A percentile compares a stretch with the other conserved stretches of the same genome.
phyloP scores from a whole-genome alignment of 345 rosid genomes.

The Erysimum cheiranthoides region DNA sequence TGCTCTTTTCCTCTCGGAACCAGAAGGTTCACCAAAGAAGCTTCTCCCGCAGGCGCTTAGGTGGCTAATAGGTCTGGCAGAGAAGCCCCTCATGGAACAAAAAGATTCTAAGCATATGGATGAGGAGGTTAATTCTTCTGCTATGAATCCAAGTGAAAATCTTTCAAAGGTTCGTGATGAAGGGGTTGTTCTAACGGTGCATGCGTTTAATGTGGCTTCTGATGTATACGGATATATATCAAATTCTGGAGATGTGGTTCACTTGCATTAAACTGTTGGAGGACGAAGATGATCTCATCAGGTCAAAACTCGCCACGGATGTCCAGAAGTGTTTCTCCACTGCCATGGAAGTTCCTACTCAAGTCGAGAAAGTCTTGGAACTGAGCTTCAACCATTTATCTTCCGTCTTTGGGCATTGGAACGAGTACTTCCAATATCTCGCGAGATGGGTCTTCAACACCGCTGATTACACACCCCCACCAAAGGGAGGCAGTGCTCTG shows the following conservation, averaged over 20 bases:
- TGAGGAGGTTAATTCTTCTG: slow-evolving; percentile 45
- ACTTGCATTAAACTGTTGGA: slow-evolving; percentile 79
- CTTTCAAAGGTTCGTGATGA: slow-evolving; percentile 88
- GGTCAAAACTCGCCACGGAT: slow-evolving; percentile 66
- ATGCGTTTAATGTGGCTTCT: slow-evolving; percentile 78
- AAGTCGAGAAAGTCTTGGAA: slow-evolving; percentile 89
- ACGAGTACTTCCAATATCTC: slow-evolving; percentile 67
- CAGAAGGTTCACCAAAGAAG: slow-evolving; percentile 93
- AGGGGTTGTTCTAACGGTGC: slow-evolving; percentile 93
- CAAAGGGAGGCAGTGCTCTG: slow-evolving; percentile 57
- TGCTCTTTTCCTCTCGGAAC: slow-evolving; percentile 94
- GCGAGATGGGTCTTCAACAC: slow-evolving; percentile 60
- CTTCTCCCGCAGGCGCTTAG: slow-evolving; percentile 83
- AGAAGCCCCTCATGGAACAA: slow-evolving; percentile 55
- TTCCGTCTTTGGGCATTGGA: slow-evolving; percentile 78
- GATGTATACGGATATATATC: slow-evolving; percentile 59
- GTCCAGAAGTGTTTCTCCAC: slow-evolving; percentile 68
- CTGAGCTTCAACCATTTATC: slow-evolving; percentile 73
- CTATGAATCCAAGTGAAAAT: slow-evolving; percentile 51
- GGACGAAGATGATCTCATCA: slow-evolving; percentile 90
- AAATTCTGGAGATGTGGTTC: slow-evolving; percentile 74
- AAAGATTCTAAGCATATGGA: slow-evolving; percentile 37
- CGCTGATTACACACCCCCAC: slow-evolving; percentile 52
- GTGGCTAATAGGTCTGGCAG: slow-evolving; percentile 87
- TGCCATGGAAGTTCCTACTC: slow-evolving; percentile 60